Evolutionary conservation across 305 asterid genomes (phyloP), one percentile per base, ranked within the genome.

Genomic region (Coffea humblotiana): DNA sequence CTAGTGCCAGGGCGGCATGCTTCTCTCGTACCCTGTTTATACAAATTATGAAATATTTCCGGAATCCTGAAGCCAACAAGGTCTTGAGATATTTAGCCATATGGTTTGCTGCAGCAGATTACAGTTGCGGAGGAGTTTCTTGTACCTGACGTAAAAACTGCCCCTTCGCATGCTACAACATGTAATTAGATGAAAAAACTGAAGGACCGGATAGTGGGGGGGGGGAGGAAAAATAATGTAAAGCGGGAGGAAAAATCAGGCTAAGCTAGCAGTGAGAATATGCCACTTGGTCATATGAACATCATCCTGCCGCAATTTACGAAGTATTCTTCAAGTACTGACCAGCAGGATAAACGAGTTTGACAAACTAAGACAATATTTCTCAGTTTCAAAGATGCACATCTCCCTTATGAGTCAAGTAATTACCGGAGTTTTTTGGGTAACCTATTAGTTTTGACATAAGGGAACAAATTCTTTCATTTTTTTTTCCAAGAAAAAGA

Each of bases 51-150:
- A 37, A 71, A 35, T 25, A 76, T 67, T 43, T 76, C 25, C 71
- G 47, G 58, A 76, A 69, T 71, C 61, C 76, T 76, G 71, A 76
- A 29, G 52, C 78, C 56, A 63, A 47, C 23, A 15, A 65, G 54
- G 11, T 47, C 66, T 72, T 72, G 37, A 69, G 18, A 56, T 69
- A 9, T 49, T 16, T 54, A 43, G 6, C 63, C 13, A 45, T 61
- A 11, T 80, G 64, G 65, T 43, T 32, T 49, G 6, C 56, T 40
- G 25, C 11, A 74, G 48, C 19, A 37, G 29, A n/a, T 45, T 45
- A 43, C 45, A 47, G 15, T 48, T 18, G 29, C 61, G 0, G 37
- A 71, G 6, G 27, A 18, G 14, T 56, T 60, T 12, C 5, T 47
- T 12, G 40, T 25, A 13, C 68, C 3, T 2, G 48, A 66, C n/a